phyloP scores from a whole-genome alignment of 495 filamentous ascomycete species.

The Aspergillus egyptiacus region DNA sequence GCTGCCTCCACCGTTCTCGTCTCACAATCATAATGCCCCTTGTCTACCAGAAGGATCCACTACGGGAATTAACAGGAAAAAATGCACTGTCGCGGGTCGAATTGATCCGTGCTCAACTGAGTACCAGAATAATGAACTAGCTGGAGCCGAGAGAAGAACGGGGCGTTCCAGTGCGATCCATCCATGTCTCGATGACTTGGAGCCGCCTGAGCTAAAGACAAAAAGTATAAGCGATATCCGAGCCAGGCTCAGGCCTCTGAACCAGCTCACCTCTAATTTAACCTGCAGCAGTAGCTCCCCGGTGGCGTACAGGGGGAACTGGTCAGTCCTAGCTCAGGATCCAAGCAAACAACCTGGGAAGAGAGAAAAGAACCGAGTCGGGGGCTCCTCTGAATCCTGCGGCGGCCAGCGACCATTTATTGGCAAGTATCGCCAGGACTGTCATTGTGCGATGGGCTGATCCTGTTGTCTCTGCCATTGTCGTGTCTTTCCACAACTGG shows the following conservation, averaged over 20 bases:
- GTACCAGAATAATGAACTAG: background rate
- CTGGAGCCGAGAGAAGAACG: too few relatives aligned
- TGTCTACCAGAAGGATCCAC: slow-evolving; percentile 4
- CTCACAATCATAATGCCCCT: background rate
- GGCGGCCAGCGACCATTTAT: slow-evolving; percentile 4
- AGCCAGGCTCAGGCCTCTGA: background rate
- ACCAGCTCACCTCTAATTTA: background rate
- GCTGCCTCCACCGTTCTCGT: slow-evolving; percentile 2
- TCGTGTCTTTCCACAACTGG: too few relatives aligned
- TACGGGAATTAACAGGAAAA: background rate
- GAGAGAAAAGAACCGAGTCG: background rate
- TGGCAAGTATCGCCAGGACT: background rate
- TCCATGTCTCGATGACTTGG: background rate
- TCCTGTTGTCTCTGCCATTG: too few relatives aligned
- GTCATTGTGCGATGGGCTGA: slow-evolving; percentile 2
- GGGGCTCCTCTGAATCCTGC: background rate
- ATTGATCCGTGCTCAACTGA: slow-evolving; percentile 4
- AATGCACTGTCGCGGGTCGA: background rate
- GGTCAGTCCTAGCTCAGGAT: background rate
- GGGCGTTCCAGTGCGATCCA: too few relatives aligned
- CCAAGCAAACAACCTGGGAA: background rate
- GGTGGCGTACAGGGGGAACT: background rate
- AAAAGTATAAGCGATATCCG: slow-evolving; percentile 7
- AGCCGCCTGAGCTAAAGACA: background rate
- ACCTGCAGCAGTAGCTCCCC: slow-evolving; percentile 7